Evolutionary conservation across 1,139 yeast species (phyloP), one percentile per base, ranked within the genome.

Genomic region (Kodamaea plutei): DNA sequence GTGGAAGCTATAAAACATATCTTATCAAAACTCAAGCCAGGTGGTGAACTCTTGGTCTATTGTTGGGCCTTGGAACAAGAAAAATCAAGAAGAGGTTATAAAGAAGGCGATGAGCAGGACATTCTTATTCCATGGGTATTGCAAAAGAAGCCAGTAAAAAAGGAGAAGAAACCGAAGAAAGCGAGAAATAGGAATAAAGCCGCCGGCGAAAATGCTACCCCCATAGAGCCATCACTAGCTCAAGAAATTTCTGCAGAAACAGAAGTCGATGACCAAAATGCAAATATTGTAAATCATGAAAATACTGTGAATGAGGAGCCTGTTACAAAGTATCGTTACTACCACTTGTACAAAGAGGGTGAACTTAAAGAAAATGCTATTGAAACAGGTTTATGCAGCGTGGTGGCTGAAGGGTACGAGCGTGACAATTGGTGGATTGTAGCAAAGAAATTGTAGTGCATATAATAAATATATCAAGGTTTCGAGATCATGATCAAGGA

Each of bases 51-150:
- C 0, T 61, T 93, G 42, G 71, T 91, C 9, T 89, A 89, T 51
- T 94, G 95, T 34, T 91, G 98, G 98, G 98, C 98, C 0, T 60
- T 91, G 32, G 98, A 93, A 45, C 98, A 91, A 54, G 84, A 80
- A 40, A 73, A 67, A 20, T 84, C 95, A 0, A 66, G 95, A 37
- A 66, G 96, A 43, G 96, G 96, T 0, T 89, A 85, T 58, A 79
- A 82, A 44, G 87, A 77, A 40, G 94, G 93, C 3, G 89, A 83
- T 74, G 88, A 84, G 31, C 98, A 87, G 53, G 98, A 91, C 50
- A 82, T 91, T 2, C 61, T 93, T 48, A 95, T 91, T 11, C 98
- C 98, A 1, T 91, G 98, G 98, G 96, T 88, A 1, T 56, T 79
- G 23, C 76, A 76, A 43, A 65, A 62, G 36, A 66, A 62, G 37